Percentiles rank a stretch among this genome's conserved stretches.
Conservation (phyloP, 495 filamentous ascomycete genomes). For the Tetracladium setigerum region DNA sequence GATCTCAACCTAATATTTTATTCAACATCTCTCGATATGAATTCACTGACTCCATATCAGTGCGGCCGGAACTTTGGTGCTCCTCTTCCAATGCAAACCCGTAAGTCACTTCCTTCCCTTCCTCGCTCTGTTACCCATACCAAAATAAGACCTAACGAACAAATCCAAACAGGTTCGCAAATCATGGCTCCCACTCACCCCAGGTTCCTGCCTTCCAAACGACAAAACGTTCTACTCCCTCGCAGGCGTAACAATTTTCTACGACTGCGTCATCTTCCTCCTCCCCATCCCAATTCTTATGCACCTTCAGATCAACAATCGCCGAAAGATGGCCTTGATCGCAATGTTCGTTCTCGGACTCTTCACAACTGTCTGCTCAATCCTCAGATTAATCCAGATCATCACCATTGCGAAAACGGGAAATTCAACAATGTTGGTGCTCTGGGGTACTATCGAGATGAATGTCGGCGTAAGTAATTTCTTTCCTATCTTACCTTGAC, state of each 20-base stretch:
- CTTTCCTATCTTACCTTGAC: not conserved
- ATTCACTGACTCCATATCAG: conserved; percentile 30
- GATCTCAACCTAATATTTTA: no score
- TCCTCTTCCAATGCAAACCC: conserved; percentile 44
- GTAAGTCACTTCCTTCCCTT: conserved; percentile 21
- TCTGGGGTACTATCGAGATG: not conserved
- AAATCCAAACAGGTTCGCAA: conserved; percentile 29
- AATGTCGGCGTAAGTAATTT: not conserved
- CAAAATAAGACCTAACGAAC: no score
- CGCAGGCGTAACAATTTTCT: conserved; percentile 44
- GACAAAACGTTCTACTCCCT: conserved; percentile 45
- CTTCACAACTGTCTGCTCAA: conserved; percentile 50
- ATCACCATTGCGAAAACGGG: conserved; percentile 43
- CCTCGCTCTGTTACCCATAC: not conserved
- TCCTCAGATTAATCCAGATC: conserved; percentile 48
- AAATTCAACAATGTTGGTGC: conserved; percentile 35
- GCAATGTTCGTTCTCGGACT: conserved; percentile 49
- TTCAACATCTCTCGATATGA: conserved; percentile 36
- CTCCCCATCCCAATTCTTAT: conserved; percentile 47
- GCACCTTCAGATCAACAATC: conserved; percentile 38
- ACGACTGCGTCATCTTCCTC: conserved; percentile 44
- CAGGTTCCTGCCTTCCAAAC: conserved; percentile 41
- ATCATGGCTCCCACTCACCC: conserved; percentile 35
- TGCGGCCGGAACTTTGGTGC: conserved; percentile 29
- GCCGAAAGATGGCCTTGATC: conserved; percentile 45